phyloP scores from a whole-genome alignment of 495 filamentous ascomycete genomes.

The Viridothelium virens region DNA sequence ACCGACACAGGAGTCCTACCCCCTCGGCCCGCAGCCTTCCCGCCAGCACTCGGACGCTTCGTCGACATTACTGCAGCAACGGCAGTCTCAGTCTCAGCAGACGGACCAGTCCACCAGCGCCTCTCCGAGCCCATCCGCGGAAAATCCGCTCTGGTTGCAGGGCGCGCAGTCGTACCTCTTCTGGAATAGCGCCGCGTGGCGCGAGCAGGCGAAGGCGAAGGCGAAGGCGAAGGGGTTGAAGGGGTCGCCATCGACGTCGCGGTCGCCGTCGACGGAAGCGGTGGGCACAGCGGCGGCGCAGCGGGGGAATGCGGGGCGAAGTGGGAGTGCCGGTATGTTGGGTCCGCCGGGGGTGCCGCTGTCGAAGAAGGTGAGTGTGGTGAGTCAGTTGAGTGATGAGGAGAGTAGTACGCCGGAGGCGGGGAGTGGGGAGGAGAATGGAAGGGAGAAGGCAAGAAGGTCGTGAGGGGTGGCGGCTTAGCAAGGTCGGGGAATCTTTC shows the following conservation, averaged over 20 bases:
- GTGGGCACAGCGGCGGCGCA: neutral
- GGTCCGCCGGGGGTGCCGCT: neutral
- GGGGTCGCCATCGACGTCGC: neutral
- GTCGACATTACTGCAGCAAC: neutral
- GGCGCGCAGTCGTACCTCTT: constrained; percentile 19
- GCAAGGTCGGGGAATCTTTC: constrained; percentile 30
- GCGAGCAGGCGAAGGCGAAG: neutral
- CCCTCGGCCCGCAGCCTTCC: neutral
- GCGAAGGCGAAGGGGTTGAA: neutral
- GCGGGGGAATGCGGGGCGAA: neutral
- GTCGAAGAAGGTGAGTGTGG: constrained; percentile 9
- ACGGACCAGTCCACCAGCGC: neutral
- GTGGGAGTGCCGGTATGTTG: neutral
- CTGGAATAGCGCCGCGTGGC: constrained; percentile 18
- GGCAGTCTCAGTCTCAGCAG: too few species aligned
- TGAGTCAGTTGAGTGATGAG: constrained; percentile 12
- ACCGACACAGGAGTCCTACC: neutral
- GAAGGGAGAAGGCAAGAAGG: constrained; percentile 36
- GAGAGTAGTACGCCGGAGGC: constrained; percentile 39
- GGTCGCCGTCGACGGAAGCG: neutral
- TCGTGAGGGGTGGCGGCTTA: constrained; percentile 27
- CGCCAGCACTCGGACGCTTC: neutral
- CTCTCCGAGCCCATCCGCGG: neutral
- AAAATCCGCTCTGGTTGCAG: constrained; percentile 19
- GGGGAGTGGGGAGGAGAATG: constrained; percentile 21